phyloP scores from a whole-genome alignment of 2,329 filamentous ascomycete species.

The Fusarium nelsonii region DNA sequence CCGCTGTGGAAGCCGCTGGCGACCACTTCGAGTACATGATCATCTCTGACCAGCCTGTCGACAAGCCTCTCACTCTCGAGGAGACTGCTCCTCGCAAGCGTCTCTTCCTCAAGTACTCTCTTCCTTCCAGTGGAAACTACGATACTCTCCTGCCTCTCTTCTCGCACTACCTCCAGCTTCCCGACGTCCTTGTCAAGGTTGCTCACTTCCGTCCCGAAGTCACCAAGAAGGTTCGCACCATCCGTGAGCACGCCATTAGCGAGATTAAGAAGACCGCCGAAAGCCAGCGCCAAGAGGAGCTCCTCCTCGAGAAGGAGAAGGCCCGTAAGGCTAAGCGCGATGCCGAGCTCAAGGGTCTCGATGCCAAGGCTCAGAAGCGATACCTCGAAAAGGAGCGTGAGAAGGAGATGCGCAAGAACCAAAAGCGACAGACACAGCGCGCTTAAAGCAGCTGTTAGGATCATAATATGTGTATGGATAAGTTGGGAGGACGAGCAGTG shows the following conservation, averaged over 20 bases:
- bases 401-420: constrained; percentile 72
- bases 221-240: constrained; percentile 81
- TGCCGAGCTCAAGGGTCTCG: constrained; percentile 79
- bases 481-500: neutral
- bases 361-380: constrained; percentile 87
- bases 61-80: constrained; percentile 86
- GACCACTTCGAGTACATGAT: constrained; percentile 87
- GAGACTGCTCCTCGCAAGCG: constrained; percentile 90
- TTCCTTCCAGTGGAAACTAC: constrained; percentile 74
- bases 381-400: constrained; percentile 85
- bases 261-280: constrained; percentile 85
- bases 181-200: constrained; percentile 80
- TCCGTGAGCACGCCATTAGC: constrained; percentile 83
- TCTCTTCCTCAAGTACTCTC: constrained; percentile 80
- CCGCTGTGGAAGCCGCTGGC: constrained; percentile 82
- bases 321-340: constrained; percentile 92
- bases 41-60: constrained; percentile 87
- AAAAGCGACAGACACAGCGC: constrained; percentile 67
- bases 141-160: constrained; percentile 79
- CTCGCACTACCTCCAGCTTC: constrained; percentile 83
- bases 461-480: constrained; percentile 5
- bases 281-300: constrained; percentile 83
- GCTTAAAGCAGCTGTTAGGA: constrained; percentile 52
- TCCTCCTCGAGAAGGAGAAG: constrained; percentile 77
- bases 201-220: constrained; percentile 94